phyloP scores from a whole-genome alignment of 2,329 filamentous ascomycete genomes.

The Aphanoascus verrucosus region DNA sequence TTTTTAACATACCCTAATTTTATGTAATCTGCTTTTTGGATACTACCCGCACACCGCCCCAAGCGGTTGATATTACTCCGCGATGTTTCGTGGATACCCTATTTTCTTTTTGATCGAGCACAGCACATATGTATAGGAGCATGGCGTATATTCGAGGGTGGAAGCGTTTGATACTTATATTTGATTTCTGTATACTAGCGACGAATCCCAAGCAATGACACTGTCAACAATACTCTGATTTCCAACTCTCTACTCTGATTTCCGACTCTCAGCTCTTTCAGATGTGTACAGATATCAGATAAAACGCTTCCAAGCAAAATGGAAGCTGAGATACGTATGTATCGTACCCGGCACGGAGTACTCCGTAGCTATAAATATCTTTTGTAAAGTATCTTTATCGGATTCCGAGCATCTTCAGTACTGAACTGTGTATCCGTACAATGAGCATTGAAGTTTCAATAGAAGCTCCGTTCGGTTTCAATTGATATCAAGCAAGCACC shows the following conservation, averaged over 20 bases:
- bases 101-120: neutral
- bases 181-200: neutral
- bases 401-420: too few species aligned
- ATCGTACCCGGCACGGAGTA: too few species aligned
- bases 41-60: too few species aligned
- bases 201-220: neutral
- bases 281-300: neutral
- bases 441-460: too few species aligned
- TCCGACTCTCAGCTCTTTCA: neutral
- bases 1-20: neutral
- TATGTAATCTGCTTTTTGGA: neutral
- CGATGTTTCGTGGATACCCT: neutral
- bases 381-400: too few species aligned
- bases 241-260: neutral
- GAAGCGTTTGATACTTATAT: neutral
- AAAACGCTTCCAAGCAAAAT: too few species aligned
- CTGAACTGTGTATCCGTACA: too few species aligned
- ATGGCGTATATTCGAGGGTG: neutral
- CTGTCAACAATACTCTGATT: neutral
- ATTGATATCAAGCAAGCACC: too few species aligned
- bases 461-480: too few species aligned
- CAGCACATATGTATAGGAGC: neutral
- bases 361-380: too few species aligned
- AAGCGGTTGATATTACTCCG: neutral
- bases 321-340: too few species aligned